A percentile compares a stretch with the other conserved stretches of the same genome.
Conservation (phyloP, 805 yeast species). For the Candida palmyrensis region DNA sequence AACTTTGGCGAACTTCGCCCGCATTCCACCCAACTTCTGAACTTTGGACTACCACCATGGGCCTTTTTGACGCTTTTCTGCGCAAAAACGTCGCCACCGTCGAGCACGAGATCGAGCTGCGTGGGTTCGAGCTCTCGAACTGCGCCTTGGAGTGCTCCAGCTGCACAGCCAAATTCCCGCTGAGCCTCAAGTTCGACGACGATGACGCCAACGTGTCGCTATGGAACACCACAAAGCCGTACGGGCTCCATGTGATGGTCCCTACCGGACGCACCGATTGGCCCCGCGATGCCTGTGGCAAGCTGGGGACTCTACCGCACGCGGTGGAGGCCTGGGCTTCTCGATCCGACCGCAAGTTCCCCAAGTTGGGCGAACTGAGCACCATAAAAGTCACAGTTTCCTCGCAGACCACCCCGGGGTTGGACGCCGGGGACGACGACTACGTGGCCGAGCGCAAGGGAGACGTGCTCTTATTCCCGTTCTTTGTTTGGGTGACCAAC, state of each 20-base stretch:
- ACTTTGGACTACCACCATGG: too few species aligned
- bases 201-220: slow-evolving; percentile 38
- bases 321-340: slow-evolving; percentile 36
- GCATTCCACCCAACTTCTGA: too few species aligned
- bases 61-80: slow-evolving; percentile 2
- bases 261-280: slow-evolving; percentile 86
- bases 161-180: slow-evolving; percentile 53
- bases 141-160: slow-evolving; percentile 50
- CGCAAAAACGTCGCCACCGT: not conserved
- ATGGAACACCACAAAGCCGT: slow-evolving; percentile 69
- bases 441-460: slow-evolving; percentile 41
- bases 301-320: slow-evolving; percentile 39
- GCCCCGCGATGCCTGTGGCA: slow-evolving; percentile 65
- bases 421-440: slow-evolving; percentile 31
- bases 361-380: slow-evolving; percentile 16
- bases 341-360: slow-evolving; percentile 10
- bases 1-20: too few species aligned
- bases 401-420: slow-evolving; percentile 45
- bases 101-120: slow-evolving; percentile 4
- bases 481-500: slow-evolving; percentile 62
- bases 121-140: slow-evolving; percentile 32
- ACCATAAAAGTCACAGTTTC: slow-evolving; percentile 49
- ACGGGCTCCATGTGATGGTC: slow-evolving; percentile 67
- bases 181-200: slow-evolving; percentile 39
- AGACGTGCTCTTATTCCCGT: slow-evolving; percentile 67